Evolutionary conservation across 2,329 filamentous ascomycete genomes (phyloP).

Genomic region (Aspergillus jensenii): DNA sequence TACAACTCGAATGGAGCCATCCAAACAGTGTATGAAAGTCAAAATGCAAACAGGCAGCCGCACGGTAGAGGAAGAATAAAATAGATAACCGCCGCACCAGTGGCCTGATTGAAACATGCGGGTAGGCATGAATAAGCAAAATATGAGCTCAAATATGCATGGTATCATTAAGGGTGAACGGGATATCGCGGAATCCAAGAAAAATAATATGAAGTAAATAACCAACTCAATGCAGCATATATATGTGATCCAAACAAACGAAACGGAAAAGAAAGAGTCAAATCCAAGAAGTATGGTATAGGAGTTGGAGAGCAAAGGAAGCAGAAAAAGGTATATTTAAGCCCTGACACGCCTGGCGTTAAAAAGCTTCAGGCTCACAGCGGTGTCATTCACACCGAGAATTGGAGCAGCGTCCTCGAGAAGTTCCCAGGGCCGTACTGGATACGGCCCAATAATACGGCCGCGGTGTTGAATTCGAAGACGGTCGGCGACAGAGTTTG

Average conservation of each 20-base stretch:
- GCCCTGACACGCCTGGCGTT: conserved; percentile 37
- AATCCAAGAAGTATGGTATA: not conserved
- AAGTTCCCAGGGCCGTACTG: conserved; percentile 45
- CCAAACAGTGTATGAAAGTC: not conserved
- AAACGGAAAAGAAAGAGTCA: not conserved
- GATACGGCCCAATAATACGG: conserved; percentile 34
- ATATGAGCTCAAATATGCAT: conserved; percentile 2
- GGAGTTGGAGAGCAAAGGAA: not conserved
- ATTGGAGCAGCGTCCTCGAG: conserved; percentile 47
- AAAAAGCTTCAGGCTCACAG: conserved; percentile 43
- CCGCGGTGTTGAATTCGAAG: conserved; percentile 41
- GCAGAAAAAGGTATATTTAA: conserved; percentile 2
- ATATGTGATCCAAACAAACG: not conserved
- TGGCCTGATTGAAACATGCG: not conserved
- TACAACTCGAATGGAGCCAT: conserved; percentile 2
- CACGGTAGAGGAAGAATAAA: no score
- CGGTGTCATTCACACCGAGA: conserved; percentile 46
- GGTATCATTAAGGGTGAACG: conserved; percentile 1
- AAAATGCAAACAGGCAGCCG: not conserved
- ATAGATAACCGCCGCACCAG: no score
- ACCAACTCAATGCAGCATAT: conserved; percentile 5
- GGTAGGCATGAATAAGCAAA: not conserved
- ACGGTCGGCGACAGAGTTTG: conserved; percentile 28
- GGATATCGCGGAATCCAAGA: not conserved
- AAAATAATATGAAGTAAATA: not conserved